Base-by-base conservation (phyloP, 139 green algal genomes). In the Astrephomene gubernaculifera region DNA sequence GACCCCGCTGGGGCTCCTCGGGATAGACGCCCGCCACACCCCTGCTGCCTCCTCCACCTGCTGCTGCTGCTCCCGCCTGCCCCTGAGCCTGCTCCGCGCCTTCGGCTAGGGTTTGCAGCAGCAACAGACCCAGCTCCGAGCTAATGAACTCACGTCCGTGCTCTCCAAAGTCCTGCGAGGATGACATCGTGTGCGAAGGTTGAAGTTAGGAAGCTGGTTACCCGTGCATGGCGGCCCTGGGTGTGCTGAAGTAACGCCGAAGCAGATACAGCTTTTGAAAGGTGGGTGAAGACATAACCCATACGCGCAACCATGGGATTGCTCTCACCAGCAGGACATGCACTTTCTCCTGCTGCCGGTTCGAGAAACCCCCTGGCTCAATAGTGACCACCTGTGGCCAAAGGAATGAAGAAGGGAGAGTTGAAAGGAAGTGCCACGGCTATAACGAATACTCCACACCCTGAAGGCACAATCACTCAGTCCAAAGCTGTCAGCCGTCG, bases 111-210 rank as follows among this genome's bases (percentile, higher is more conserved):
- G 89, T 54, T 39, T 92, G 71, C 81, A 99, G 70, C 78, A 99
- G 85, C 38, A 86, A 69, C 67, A 99, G 80, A 12, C 88, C 96
- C 31, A 97, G 88, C 85, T 99, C 97, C 5, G 84, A 79, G 10
- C 91, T 96, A 43, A 99, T 94, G 36, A 96, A 92, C 92, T 99
- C 97, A 1, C 97, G 89, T 0, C 93, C 97, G 89, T 99, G 97
- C 88, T 99, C 92, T 6, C 96, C 97, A 94, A 97, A 99, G 82
- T 96, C 93, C 90, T 96, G 89, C 0, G 8, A 36, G 9, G 4
- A 41, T 36, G 90, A n/a, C n/a, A n/a, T n/a, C n/a, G n/a, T n/a
- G n/a, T n/a, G 61, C 29, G 61, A 68, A 31, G 54, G 31, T 27
- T 35, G 43, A 6, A 38, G 39, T 24, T 27, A 7, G 39, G 61